Evolutionary conservation across 768 basidiomycete genomes (phyloP).

Genomic region (Cantharellus anzutake): DNA sequence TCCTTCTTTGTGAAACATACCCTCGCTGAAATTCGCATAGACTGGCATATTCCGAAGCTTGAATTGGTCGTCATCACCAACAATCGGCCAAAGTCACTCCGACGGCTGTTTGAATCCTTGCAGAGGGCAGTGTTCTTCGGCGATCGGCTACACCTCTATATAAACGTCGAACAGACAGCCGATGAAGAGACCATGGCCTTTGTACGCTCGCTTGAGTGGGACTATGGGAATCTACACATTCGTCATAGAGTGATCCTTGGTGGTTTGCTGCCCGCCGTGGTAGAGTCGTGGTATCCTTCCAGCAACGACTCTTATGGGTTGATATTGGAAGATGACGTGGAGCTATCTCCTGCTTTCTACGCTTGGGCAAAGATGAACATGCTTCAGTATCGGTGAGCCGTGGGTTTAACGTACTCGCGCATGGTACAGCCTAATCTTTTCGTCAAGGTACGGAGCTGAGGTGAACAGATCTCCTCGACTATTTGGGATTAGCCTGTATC

Average conservation of each 20-base stretch:
- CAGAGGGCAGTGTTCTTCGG: conserved; percentile 42
- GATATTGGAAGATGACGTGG: conserved; percentile 72
- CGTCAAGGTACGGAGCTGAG: conserved; percentile 33
- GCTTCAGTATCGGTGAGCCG: conserved; percentile 43
- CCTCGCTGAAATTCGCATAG: conserved; percentile 21
- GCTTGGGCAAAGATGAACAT: conserved; percentile 73
- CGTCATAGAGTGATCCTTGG: conserved; percentile 63
- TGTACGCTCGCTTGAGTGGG: conserved; percentile 36
- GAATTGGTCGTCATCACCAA: conserved; percentile 64
- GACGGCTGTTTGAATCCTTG: conserved; percentile 46
- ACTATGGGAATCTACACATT: conserved; percentile 34
- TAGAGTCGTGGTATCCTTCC: conserved; percentile 78
- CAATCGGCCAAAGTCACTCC: conserved; percentile 49
- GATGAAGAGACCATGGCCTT: conserved; percentile 39
- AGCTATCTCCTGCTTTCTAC: conserved; percentile 68
- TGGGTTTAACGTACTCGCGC: conserved; percentile 1
- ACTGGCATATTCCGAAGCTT: conserved; percentile 52
- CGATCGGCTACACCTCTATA: conserved; percentile 38
- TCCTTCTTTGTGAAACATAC: conserved; percentile 8
- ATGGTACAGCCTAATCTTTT: conserved; percentile 2
- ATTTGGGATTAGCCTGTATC: conserved; percentile 73
- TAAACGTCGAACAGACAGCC: conserved; percentile 62
- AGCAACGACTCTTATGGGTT: conserved; percentile 57
- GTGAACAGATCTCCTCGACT: conserved; percentile 27
- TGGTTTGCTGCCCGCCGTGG: conserved; percentile 63